Percentiles rank a stretch among this genome's conserved stretches.
Evolutionary conservation across 2,329 filamentous ascomycete species (phyloP).

Genomic region (Monilinia vaccinii-corymbosi): DNA sequence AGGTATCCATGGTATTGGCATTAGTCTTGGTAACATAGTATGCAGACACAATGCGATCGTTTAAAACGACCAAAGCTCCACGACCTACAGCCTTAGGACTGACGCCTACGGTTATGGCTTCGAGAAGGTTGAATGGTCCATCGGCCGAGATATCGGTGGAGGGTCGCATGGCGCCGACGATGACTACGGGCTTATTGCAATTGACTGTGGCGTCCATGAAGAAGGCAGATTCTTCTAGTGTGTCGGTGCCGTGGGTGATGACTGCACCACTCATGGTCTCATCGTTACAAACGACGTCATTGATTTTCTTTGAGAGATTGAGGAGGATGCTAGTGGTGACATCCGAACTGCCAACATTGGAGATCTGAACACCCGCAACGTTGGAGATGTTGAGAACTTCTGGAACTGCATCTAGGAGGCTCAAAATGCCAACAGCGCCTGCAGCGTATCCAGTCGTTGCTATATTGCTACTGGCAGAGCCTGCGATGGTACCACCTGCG

Average conservation of each 20-base stretch:
- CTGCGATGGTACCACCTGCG: constrained; percentile 50
- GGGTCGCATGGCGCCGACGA: constrained; percentile 55
- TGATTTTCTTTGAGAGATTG: constrained; percentile 39
- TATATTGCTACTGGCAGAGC: constrained; percentile 38
- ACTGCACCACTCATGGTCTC: constrained; percentile 39
- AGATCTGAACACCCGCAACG: constrained; percentile 43
- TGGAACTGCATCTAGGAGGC: constrained; percentile 46
- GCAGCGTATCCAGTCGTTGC: constrained; percentile 48
- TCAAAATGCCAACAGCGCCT: constrained; percentile 26
- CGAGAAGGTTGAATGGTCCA: constrained; percentile 52
- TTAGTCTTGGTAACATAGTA: constrained; percentile 54
- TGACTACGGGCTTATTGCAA: constrained; percentile 48
- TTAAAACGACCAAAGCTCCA: constrained; percentile 51
- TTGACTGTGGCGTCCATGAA: constrained; percentile 50
- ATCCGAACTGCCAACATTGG: constrained; percentile 39
- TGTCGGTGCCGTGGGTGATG: constrained; percentile 58
- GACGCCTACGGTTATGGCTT: constrained; percentile 48
- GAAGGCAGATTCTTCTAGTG: constrained; percentile 54
- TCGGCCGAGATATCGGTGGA: constrained; percentile 54
- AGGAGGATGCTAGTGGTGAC: constrained; percentile 42
- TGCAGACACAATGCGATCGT: constrained; percentile 50
- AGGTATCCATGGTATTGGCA: constrained; percentile 54
- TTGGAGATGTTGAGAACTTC: constrained; percentile 46
- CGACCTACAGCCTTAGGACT: constrained; percentile 37
- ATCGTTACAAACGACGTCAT: constrained; percentile 32